Percentiles rank a stretch among this genome's conserved stretches.
phyloP scores from a whole-genome alignment of 2,329 filamentous ascomycete genomes.

The Xenosphaeropsis pyriputrescens region DNA sequence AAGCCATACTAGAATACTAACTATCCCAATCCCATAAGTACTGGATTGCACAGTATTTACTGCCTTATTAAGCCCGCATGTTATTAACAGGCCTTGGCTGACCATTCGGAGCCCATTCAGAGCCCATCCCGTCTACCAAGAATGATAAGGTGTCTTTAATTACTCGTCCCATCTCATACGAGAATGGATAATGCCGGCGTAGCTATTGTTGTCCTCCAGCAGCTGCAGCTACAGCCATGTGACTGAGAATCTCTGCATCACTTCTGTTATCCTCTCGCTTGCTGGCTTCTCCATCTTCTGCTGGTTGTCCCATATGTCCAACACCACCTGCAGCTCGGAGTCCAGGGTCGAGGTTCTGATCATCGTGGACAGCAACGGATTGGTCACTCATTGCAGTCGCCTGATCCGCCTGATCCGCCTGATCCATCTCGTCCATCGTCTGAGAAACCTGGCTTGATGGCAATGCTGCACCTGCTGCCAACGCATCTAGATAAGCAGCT shows the following conservation, averaged over 20 bases:
- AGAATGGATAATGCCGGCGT: too few relatives aligned
- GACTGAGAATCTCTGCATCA: background rate
- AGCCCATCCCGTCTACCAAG: too few relatives aligned
- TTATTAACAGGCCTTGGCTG: too few relatives aligned
- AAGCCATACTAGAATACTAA: too few relatives aligned
- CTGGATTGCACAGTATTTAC: too few relatives aligned
- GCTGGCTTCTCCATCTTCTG: background rate
- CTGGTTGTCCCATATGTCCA: background rate
- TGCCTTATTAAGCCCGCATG: too few relatives aligned
- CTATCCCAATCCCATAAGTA: too few relatives aligned
- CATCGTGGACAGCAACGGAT: background rate
- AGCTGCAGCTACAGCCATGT: background rate
- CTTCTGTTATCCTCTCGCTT: background rate
- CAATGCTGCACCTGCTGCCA: background rate
- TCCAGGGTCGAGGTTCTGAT: background rate
- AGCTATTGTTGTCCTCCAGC: background rate
- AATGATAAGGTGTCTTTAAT: too few relatives aligned
- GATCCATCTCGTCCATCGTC: background rate
- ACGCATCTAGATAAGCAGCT: slow-evolving; percentile 5
- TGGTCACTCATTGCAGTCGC: background rate
- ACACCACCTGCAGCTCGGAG: background rate
- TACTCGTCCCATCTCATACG: too few relatives aligned
- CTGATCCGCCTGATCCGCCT: background rate
- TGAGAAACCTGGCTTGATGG: background rate
- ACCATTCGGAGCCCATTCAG: too few relatives aligned